phyloP scores from a whole-genome alignment of 2,329 filamentous ascomycete species.

The Sporothrix pallida region DNA sequence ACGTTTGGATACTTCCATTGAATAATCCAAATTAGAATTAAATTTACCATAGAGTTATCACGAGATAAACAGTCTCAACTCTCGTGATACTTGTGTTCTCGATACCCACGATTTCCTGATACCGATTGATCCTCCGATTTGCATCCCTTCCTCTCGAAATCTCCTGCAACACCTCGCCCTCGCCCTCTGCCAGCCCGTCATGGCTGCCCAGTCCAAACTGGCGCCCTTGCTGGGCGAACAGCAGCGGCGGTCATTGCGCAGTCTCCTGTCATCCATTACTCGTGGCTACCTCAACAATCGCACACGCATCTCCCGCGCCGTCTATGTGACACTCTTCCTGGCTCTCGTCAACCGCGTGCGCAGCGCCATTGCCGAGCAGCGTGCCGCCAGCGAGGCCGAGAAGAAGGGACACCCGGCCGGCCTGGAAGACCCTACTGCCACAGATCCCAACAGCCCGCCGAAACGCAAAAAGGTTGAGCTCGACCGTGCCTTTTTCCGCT shows the following conservation, averaged over 20 bases:
- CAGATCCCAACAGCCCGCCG: constrained; percentile 37
- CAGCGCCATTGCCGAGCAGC: constrained; percentile 90
- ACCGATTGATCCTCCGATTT: neutral
- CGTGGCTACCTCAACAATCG: constrained; percentile 78
- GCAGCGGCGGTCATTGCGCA: constrained; percentile 67
- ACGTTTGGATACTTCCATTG: too few relatives aligned
- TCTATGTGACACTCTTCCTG: constrained; percentile 82
- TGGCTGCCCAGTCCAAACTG: constrained; percentile 73
- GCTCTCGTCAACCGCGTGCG: constrained; percentile 86
- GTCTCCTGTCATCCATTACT: constrained; percentile 69
- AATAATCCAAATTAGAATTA: too few relatives aligned
- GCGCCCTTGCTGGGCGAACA: constrained; percentile 53
- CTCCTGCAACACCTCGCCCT: neutral
- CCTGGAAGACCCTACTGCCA: constrained; percentile 1
- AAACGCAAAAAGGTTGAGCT: constrained; percentile 84
- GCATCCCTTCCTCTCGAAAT: neutral
- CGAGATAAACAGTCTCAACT: neutral
- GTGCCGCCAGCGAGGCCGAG: constrained; percentile 48
- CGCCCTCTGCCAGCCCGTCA: constrained; percentile 21
- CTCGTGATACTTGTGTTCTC: constrained; percentile 4
- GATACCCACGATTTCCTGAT: neutral
- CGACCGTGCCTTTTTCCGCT: constrained; percentile 81
- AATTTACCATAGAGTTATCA: too few relatives aligned
- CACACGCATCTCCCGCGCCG: constrained; percentile 78
- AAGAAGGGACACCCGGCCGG: constrained; percentile 20